Conservation (phyloP, 2,329 filamentous ascomycete species). For the Acrocalymma vagum region DNA sequence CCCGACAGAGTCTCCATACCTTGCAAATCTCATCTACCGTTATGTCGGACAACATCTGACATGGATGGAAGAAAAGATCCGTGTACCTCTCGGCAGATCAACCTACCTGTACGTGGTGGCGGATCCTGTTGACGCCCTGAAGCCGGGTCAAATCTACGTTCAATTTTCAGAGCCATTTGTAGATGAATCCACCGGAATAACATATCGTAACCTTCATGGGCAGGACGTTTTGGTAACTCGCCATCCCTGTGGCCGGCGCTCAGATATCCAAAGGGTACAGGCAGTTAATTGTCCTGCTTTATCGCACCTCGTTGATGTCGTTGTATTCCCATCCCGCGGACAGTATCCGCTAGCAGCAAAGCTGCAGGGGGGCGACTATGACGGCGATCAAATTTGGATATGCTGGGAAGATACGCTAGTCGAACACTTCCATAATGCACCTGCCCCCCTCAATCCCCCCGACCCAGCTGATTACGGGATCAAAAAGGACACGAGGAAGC, state of each 20-base stretch:
- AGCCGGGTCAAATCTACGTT: constrained; percentile 73
- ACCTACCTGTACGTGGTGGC: constrained; percentile 72
- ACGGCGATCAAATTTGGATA: constrained; percentile 80
- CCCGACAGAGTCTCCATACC: constrained; percentile 55
- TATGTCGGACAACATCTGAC: constrained; percentile 64
- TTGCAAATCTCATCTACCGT: constrained; percentile 58
- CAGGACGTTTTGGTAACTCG: constrained; percentile 73
- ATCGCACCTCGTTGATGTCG: constrained; percentile 76
- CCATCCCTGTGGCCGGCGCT: constrained; percentile 73
- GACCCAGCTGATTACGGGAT: constrained; percentile 61
- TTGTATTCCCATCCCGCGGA: constrained; percentile 77
- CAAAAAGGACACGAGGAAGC: constrained; percentile 56
- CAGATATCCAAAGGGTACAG: constrained; percentile 72
- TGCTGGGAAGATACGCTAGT: constrained; percentile 77
- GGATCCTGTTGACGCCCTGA: constrained; percentile 69
- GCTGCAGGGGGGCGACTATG: constrained; percentile 82
- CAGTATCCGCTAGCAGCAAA: constrained; percentile 70
- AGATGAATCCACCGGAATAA: constrained; percentile 62
- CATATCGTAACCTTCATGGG: constrained; percentile 62
- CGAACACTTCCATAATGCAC: constrained; percentile 70
- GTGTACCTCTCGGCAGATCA: constrained; percentile 68
- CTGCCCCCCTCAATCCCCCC: constrained; percentile 55
- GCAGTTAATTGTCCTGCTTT: constrained; percentile 65
- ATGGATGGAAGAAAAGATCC: constrained; percentile 63
- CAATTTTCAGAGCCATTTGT: constrained; percentile 70